Evolutionary conservation across 202 grass and related monocot genomes (phyloP).

Genomic region (Cymbopogon flexuosus): DNA sequence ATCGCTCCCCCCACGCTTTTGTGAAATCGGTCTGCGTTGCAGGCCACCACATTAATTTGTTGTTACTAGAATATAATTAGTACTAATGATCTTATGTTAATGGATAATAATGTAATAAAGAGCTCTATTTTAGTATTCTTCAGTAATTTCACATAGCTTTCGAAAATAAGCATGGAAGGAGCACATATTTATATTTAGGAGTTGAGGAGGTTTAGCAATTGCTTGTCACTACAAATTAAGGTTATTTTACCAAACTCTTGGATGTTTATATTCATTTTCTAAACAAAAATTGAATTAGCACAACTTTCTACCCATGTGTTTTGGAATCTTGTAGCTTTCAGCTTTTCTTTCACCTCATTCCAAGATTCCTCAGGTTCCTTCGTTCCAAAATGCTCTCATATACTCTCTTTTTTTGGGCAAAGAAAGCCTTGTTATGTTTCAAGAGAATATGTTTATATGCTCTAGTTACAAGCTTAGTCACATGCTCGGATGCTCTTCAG

Average conservation of each 20-base stretch:
- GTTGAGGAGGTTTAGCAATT: too few species aligned
- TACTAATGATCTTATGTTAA: too few species aligned
- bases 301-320: not conserved
- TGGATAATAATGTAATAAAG: too few species aligned
- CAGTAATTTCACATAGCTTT: too few species aligned
- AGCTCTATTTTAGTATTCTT: too few species aligned
- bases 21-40: not conserved
- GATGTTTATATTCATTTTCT: not conserved
- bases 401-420: not conserved
- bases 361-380: not conserved
- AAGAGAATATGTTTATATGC: not conserved
- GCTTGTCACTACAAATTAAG: too few species aligned
- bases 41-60: too few species aligned
- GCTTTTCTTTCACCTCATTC: not conserved
- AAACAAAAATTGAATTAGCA: not conserved
- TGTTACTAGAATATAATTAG: too few species aligned
- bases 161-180: too few species aligned
- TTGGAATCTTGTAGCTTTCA: not conserved
- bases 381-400: not conserved
- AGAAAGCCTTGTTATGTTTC: not conserved
- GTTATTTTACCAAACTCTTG: not conserved
- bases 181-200: too few species aligned
- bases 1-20: too few species aligned
- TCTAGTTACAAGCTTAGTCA: conserved; percentile 7
- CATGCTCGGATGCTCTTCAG: not conserved